A percentile compares a stretch with the other conserved stretches of the same genome.
phyloP scores from a whole-genome alignment of 2,329 filamentous ascomycete species.

The Dactylellina haptotyla region DNA sequence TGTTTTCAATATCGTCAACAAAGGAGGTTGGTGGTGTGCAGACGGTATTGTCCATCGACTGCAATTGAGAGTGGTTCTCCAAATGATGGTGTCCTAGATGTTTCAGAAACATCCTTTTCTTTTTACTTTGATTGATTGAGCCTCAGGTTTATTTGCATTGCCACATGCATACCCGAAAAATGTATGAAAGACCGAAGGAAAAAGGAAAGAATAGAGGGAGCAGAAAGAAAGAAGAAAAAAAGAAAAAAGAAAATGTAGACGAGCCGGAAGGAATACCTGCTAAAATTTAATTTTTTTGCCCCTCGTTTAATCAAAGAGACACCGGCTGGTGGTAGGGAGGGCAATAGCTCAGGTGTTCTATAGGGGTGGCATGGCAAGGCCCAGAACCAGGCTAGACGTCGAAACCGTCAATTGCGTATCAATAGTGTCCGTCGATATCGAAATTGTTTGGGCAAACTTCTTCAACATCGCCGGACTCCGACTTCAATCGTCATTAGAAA shows the following conservation, averaged over 20 bases:
- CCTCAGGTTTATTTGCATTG: slow-evolving; percentile 32
- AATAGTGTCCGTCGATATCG: background rate
- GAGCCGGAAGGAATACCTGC: background rate
- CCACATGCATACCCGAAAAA: slow-evolving; percentile 17
- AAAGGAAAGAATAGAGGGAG: background rate
- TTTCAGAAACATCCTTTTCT: slow-evolving; percentile 36
- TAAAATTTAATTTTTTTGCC: slow-evolving; percentile 30
- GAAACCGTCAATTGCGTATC: background rate
- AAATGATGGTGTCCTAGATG: slow-evolving; percentile 42
- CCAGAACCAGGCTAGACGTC: background rate
- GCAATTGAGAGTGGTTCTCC: background rate
- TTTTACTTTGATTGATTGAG: slow-evolving; percentile 25
- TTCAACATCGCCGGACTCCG: background rate
- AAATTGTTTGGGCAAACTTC: background rate
- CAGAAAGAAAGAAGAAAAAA: background rate
- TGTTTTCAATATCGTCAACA: background rate
- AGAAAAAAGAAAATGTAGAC: slow-evolving; percentile 13
- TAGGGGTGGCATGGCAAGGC: slow-evolving; percentile 10
- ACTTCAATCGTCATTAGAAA: background rate
- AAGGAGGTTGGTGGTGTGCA: background rate
- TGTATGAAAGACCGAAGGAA: background rate
- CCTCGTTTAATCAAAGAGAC: slow-evolving; percentile 46
- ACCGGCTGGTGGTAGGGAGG: slow-evolving; percentile 25
- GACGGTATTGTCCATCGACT: background rate
- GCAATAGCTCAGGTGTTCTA: background rate